A percentile compares a stretch with the other conserved stretches of the same genome.
Conservation (phyloP, 2,329 filamentous ascomycete species). For the Huntiella savannae region DNA sequence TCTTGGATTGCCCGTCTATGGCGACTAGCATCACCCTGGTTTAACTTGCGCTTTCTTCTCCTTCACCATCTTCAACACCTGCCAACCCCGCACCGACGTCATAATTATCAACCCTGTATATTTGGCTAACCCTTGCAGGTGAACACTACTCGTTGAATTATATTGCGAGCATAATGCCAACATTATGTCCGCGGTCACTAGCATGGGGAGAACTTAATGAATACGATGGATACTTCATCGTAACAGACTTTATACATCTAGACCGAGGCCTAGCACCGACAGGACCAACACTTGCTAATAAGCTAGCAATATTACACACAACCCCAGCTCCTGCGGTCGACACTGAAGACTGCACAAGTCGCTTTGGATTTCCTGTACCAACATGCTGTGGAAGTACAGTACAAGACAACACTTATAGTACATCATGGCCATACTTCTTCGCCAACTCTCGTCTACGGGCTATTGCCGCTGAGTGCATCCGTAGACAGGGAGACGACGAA, state of each 20-base stretch:
- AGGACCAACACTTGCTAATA: slow-evolving; percentile 45
- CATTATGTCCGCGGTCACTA: slow-evolving; percentile 56
- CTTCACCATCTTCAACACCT: background rate
- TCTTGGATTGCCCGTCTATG: background rate
- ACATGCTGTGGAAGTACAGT: slow-evolving; percentile 76
- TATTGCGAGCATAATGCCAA: slow-evolving; percentile 51
- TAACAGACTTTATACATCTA: slow-evolving; percentile 66
- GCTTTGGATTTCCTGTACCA: slow-evolving; percentile 68
- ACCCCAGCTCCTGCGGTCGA: slow-evolving; percentile 49
- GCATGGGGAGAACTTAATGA: slow-evolving; percentile 45
- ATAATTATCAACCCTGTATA: background rate
- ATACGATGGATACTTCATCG: slow-evolving; percentile 38
- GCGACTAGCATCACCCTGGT: background rate
- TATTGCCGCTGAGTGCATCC: slow-evolving; percentile 23
- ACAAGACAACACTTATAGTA: slow-evolving; percentile 57
- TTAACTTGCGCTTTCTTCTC: background rate
- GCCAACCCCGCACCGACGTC: background rate
- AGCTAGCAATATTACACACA: slow-evolving; percentile 62
- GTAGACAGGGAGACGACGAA: slow-evolving; percentile 17
- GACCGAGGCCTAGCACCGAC: slow-evolving; percentile 25
- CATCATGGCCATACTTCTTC: slow-evolving; percentile 73
- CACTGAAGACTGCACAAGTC: slow-evolving; percentile 30
- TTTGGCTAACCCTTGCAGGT: slow-evolving; percentile 26
- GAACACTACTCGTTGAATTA: slow-evolving; percentile 74
- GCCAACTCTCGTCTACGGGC: slow-evolving; percentile 52